Base-by-base conservation (phyloP, 2,329 filamentous ascomycete species). In the Lachnellula subtilissima region DNA sequence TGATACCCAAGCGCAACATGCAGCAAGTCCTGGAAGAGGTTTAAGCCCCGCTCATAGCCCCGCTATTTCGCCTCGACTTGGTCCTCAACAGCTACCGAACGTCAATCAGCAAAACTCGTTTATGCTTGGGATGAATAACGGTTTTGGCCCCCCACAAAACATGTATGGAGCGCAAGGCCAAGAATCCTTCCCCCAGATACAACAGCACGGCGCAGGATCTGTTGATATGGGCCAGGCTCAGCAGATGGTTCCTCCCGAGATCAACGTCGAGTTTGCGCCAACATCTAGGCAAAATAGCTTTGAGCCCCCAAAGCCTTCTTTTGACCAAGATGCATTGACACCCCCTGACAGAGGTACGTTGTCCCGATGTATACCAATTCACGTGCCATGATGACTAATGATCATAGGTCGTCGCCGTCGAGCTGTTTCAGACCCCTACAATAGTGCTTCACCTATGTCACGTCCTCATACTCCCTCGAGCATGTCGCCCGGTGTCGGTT, bases 221-320 rank as follows among this genome's bases (percentile, higher is more conserved):
- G 70, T 73, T 32, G 88, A 92, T 55, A 81, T 89, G 69, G 82
- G 84, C 5, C 85, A 82, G 68, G 84, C 82, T 47, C 83, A 86
- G 50, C 81, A 88, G 63, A 94, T 96, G 86, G 88, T 87, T 3
- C 89, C 92, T n/a, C 92, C 92, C 0, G 89, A 92, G 51, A 97
- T 97, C 73, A 96, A 94, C 69, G 94, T 97, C 65, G 89, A 96
- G 69, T 91, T 90, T 71, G 92, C 91, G 15, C 92, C 92, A 23
- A 86, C 86, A 8, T 83, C 88, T 52, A 76, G 81, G 56, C 83
- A 83, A 65, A 81, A 78, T 52, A 84, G 78, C 64, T 87, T 89
- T 68, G 87, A 87, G 60, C 81, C 82, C 28, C 77, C 80, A 19
- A 89, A 88, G 67, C 74, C 80, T 32, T 78, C 85, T 63, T 73